phyloP scores from a whole-genome alignment of 176 grass and related monocot genomes.

The Eleusine coracana region DNA sequence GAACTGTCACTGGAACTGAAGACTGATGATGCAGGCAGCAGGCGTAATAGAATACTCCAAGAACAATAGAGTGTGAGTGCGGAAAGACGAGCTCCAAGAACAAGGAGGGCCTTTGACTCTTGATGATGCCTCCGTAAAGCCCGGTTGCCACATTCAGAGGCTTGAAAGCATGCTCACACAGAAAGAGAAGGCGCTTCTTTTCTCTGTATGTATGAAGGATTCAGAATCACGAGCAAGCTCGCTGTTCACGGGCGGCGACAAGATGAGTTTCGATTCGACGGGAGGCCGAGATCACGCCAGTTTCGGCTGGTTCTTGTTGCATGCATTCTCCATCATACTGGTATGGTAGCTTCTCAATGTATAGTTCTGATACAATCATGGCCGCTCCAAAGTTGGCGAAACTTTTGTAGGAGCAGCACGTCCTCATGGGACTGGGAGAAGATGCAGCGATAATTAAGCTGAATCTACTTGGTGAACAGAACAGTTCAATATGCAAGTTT shows the following conservation, averaged over 20 bases:
- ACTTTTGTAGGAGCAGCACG: slow-evolving; percentile 17
- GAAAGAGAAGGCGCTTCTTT: background rate
- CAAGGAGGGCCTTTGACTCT: background rate
- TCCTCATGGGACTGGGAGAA: background rate
- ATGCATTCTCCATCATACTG: background rate
- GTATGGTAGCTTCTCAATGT: background rate
- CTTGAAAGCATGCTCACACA: background rate
- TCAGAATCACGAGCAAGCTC: slow-evolving; percentile 11
- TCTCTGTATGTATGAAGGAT: background rate
- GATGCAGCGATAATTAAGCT: background rate
- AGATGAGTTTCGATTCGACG: slow-evolving; percentile 14
- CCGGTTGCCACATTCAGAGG: background rate
- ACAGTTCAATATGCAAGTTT: background rate
- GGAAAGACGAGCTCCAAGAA: slow-evolving; percentile 28
- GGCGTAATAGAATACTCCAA: background rate
- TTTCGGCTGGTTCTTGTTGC: background rate
- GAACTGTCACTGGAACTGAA: background rate
- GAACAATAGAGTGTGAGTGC: background rate
- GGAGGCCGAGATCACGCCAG: slow-evolving; percentile 11
- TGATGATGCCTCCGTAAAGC: slow-evolving; percentile 43
- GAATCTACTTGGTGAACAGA: slow-evolving; percentile 10
- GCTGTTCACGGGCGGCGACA: background rate
- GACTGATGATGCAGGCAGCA: background rate
- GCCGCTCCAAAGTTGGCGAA: slow-evolving; percentile 7
- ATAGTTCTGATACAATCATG: slow-evolving; percentile 5